Conservation (phyloP, 306 rosid species). For the Vigna trinervia region DNA sequence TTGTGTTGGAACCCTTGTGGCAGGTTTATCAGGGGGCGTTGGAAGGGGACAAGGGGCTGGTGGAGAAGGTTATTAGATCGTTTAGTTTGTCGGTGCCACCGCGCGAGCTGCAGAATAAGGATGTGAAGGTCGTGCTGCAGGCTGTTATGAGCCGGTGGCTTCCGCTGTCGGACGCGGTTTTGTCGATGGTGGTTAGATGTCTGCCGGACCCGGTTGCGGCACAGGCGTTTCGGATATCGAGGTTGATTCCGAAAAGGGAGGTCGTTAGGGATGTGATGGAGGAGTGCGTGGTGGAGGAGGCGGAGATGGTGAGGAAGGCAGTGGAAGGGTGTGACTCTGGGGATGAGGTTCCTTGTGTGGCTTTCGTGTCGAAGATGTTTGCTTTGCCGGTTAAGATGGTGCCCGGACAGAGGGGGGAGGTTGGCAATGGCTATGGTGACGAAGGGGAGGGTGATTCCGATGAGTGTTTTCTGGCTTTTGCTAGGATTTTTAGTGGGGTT, state of each 20-base stretch:
- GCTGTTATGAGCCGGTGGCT: constrained; percentile 91
- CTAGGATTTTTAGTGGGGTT: constrained; percentile 89
- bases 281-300: constrained; percentile 51
- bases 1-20: constrained; percentile 88
- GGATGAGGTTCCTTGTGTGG: constrained; percentile 78
- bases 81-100: constrained; percentile 67
- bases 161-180: constrained; percentile 69
- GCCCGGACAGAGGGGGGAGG: constrained; percentile 58
- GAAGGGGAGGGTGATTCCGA: constrained; percentile 75
- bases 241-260: constrained; percentile 70
- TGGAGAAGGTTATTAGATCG: constrained; percentile 71
- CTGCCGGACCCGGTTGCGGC: constrained; percentile 77
- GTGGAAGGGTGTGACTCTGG: constrained; percentile 74
- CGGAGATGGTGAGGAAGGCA: constrained; percentile 59
- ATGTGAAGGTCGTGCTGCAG: constrained; percentile 75
- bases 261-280: constrained; percentile 37
- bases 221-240: constrained; percentile 65
- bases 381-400: constrained; percentile 80
- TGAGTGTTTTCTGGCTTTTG: constrained; percentile 93
- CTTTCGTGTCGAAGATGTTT: constrained; percentile 92
- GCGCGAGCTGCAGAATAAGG: constrained; percentile 81
- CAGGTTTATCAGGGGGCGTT: constrained; percentile 73
- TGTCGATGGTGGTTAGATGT: constrained; percentile 75
- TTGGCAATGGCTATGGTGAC: constrained; percentile 46
- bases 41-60: constrained; percentile 55